Conservation (phyloP, 805 yeast species). For the Wickerhamiella siamensis region DNA sequence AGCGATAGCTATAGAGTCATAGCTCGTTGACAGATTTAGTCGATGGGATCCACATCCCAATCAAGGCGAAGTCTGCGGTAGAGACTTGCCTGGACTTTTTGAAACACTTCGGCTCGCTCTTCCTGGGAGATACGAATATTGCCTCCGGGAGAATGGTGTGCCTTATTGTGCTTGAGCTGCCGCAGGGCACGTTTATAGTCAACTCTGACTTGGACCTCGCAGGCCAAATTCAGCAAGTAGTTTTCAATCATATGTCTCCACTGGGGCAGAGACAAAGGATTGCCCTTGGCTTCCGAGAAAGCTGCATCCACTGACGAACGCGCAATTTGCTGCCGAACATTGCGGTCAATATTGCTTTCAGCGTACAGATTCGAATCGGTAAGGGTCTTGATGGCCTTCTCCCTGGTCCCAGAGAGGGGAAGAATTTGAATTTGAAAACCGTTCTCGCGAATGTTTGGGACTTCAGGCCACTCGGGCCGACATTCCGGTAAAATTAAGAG, state of each 20-base stretch:
- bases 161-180: conserved; percentile 11
- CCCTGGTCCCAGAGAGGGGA: conserved; percentile 34
- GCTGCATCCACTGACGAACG: conserved; percentile 46
- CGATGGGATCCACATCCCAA: conserved; percentile 30
- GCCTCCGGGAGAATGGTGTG: conserved; percentile 12
- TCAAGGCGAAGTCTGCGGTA: conserved; percentile 45
- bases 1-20: neutral
- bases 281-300: conserved; percentile 9
- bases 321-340: conserved; percentile 46
- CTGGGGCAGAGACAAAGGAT: conserved; percentile 36
- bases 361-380: conserved; percentile 31
- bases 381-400: conserved; percentile 2
- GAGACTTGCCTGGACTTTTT: conserved; percentile 44
- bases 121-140: conserved; percentile 32
- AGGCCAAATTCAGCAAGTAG: conserved; percentile 46
- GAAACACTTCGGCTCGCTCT: conserved; percentile 49
- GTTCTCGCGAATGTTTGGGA: conserved; percentile 13
- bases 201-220: conserved; percentile 54
- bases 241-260: conserved; percentile 68
- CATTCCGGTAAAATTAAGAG: conserved; percentile 38
- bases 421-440: conserved; percentile 36
- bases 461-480: conserved; percentile 37
- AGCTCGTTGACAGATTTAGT: neutral
- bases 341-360: conserved; percentile 43
- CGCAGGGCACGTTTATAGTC: conserved; percentile 43